Conservation (phyloP, 768 basidiomycete genomes). For the Sutorius australiensis region DNA sequence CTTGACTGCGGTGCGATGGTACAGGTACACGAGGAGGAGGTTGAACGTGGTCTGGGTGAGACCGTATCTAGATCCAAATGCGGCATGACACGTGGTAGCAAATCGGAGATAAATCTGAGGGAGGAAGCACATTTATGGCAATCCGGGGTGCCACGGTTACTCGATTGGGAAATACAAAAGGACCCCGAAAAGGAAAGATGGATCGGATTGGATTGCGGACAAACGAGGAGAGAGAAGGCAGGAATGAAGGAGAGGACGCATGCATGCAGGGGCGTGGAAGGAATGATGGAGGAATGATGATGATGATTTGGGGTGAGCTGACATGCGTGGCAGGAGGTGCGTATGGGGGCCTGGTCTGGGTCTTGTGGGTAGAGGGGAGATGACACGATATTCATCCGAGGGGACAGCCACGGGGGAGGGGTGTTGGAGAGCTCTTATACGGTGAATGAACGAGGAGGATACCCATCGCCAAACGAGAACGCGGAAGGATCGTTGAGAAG, state of each 20-base stretch:
- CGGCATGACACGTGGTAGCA: slow-evolving; percentile 22
- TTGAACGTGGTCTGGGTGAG: slow-evolving; percentile 1
- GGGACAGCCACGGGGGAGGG: slow-evolving; percentile 21
- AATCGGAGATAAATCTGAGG: slow-evolving; percentile 29
- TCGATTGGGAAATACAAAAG: slow-evolving; percentile 19
- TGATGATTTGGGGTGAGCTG: slow-evolving; percentile 22
- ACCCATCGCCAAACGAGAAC: slow-evolving; percentile 9
- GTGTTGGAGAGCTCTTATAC: slow-evolving; percentile 18
- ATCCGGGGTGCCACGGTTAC: slow-evolving; percentile 30
- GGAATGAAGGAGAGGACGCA: background rate
- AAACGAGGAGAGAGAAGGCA: background rate
- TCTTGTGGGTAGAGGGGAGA: slow-evolving; percentile 27
- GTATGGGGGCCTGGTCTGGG: slow-evolving; percentile 17
- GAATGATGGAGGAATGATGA: slow-evolving; percentile 7
- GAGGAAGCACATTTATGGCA: slow-evolving; percentile 20
- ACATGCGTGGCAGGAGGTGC: slow-evolving; percentile 15
- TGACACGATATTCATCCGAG: slow-evolving; percentile 6
- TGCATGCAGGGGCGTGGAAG: slow-evolving; percentile 23
- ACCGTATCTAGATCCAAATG: slow-evolving; percentile 20
- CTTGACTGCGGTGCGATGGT: slow-evolving; percentile 21
- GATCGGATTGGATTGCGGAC: slow-evolving; percentile 15
- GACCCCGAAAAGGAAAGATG: slow-evolving; percentile 10
- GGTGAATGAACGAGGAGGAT: background rate
- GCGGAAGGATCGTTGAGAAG: slow-evolving; percentile 7
- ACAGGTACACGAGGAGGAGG: slow-evolving; percentile 13